phyloP scores from a whole-genome alignment of 2,329 filamentous ascomycete genomes.

The Chrysosphaeria jannelii region DNA sequence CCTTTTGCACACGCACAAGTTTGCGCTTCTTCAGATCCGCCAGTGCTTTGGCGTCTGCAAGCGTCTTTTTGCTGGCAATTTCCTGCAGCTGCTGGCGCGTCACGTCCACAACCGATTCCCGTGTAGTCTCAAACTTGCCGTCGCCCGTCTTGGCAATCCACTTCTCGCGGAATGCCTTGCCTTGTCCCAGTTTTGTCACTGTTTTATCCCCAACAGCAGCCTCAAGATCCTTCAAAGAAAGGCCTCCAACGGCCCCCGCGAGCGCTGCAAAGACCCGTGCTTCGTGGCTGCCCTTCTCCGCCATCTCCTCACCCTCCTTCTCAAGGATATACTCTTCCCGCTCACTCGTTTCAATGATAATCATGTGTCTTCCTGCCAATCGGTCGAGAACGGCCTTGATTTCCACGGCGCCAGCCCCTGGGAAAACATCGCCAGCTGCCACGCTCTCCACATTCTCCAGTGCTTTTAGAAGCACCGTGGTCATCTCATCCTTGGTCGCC shows the following conservation, averaged over 20 bases:
- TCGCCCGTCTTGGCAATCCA: slow-evolving; percentile 33
- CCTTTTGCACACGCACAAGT: slow-evolving; percentile 56
- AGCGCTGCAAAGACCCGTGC: slow-evolving; percentile 56
- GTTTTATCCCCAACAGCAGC: slow-evolving; percentile 40
- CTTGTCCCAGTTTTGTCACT: slow-evolving; percentile 59
- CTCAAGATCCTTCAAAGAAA: slow-evolving; percentile 50
- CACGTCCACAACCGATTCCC: slow-evolving; percentile 52
- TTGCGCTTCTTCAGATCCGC: slow-evolving; percentile 79
- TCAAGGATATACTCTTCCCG: slow-evolving; percentile 50
- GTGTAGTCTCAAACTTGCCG: slow-evolving; percentile 17
- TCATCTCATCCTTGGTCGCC: slow-evolving; percentile 21
- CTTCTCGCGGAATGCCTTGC: slow-evolving; percentile 68
- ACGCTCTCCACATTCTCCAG: slow-evolving; percentile 33
- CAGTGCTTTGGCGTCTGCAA: slow-evolving; percentile 41
- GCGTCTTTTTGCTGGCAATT: slow-evolving; percentile 37
- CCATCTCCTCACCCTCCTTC: slow-evolving; percentile 40
- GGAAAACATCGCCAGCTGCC: slow-evolving; percentile 39
- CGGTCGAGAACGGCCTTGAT: slow-evolving; percentile 76
- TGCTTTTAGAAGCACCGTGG: slow-evolving; percentile 31
- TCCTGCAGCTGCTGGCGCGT: slow-evolving; percentile 46
- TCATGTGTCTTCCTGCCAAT: slow-evolving; percentile 57
- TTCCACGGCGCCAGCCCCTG: slow-evolving; percentile 28
- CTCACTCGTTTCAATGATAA: slow-evolving; percentile 60
- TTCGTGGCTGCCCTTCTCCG: slow-evolving; percentile 49
- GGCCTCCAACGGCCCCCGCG: slow-evolving; percentile 39